Base-by-base conservation (phyloP, 345 rosid species). In the Gynandropsis gynandra region DNA sequence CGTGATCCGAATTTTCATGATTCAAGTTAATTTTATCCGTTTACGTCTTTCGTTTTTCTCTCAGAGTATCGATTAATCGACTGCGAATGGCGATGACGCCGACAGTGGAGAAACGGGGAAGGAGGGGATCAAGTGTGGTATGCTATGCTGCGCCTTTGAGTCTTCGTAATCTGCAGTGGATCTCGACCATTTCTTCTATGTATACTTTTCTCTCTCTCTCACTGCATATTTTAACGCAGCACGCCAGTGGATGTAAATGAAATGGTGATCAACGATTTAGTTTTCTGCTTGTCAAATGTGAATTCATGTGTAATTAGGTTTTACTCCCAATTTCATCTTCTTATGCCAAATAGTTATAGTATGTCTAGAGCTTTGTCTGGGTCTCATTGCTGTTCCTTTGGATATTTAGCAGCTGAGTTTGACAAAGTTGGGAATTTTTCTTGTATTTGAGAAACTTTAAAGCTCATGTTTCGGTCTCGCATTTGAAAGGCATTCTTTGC, bases 131-230 rank as follows among this genome's bases (percentile, higher is more conserved):
- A 2, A 58, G 81, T 51, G 76, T 73, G 39, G 83, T 87, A 39
- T 87, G 93, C 53, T 74, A 58, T 42, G 81, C 92, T 33, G 71
- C 75, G 40, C 79, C 83, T 27, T 38, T 87, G 41, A 49, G 77
- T 17, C 49, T 61, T 16, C 68, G 42, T 21, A 84, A 66, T 65
- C 72, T 92, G 42, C 96, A 82, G 71, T 87, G 79, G 95, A 68
- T 92, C 69, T 79, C 93, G 10, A 35, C 79, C 9, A 36, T 84
- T 37, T 73, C 86, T 44, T 80, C 92, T 70, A 70, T 42, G 98
- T 90, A 75, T 31, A 68, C 50, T 48, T 17, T 49, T 53, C 33
- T 42, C 16, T 52, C 35, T 34, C 43, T 8, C 15, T 40, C 8
- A 15, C 11, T 55, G 4, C 49, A 35, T 35, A 18, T 21, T 15